Evolutionary conservation across 163 green algal genomes (phyloP), one percentile per base, ranked within the genome.

Genomic region (Botryococcus braunii): DNA sequence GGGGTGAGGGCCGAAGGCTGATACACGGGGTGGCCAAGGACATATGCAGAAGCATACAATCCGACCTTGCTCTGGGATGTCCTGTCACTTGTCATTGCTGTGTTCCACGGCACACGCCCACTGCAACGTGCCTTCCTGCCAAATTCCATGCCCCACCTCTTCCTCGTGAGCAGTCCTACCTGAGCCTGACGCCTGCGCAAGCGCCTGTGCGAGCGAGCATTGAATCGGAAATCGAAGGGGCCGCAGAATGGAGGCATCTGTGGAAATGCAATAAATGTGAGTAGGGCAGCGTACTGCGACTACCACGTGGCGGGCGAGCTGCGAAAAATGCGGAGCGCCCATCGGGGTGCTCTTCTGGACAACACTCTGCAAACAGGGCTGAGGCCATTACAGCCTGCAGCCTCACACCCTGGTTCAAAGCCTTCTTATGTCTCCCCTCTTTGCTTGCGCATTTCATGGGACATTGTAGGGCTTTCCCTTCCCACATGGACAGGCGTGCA

Each of bases 241-340:
- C 40, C 41, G 27, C 56, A 63, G 56, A 27, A 63, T 63, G 56
- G 56, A 2, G 11, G 17, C 9, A 63, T 29, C 2, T 63, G 56
- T 35, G 9, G 56, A 35, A 63, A 63, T 27, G 27, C 59, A 21
- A 38, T 66, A 25, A 66, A 66, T 38, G 34, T 50, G 27, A 66
- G 59, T 38, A 27, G n/a, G 35, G 47, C 37, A 23, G 27, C 27
- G 6, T 66, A 52, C 59, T 66, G 59, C 59, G 59, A 66, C 59
- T 49, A 50, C 59, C 59, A 66, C 35, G 59, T 66, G 11, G 27
- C 7, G 50, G 50, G 50, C 50, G 27, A 60, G 50, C 11, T 11
- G 9, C 13, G 1, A 60, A 60, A 1, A 27, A 3, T 5, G 50
- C 3, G 35, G 50, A n/a, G 50, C 50, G 50, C 50, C 50, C 50